Percentiles rank a stretch among this genome's conserved stretches.
Evolutionary conservation across 1,284 basidiomycete species (phyloP).

Genomic region (Ceratobasidium sp.): DNA sequence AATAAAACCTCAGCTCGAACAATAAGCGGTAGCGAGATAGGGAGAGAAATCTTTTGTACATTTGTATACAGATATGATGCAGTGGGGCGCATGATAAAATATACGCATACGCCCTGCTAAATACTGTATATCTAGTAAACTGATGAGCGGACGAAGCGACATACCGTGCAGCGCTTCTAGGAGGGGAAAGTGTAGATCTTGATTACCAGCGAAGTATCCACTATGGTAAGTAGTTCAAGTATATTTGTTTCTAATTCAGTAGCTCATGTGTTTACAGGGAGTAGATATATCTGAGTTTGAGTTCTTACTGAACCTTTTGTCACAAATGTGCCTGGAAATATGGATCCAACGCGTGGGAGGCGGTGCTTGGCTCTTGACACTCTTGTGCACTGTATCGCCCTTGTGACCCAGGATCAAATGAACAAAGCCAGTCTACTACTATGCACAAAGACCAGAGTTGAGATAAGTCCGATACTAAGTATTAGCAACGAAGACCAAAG

Average conservation of each 20-base stretch:
- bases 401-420: background rate
- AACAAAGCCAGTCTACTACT: background rate
- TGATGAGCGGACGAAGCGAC: background rate
- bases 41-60: no score
- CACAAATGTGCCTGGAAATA: background rate
- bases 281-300: background rate
- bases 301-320: background rate
- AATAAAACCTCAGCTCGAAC: no score
- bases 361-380: background rate
- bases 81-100: no score
- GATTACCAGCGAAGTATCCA: background rate
- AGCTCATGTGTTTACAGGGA: background rate
- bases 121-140: slow-evolving; percentile 66
- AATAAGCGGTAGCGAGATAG: no score
- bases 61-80: no score
- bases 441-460: background rate
- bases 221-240: slow-evolving; percentile 1
- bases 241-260: no score
- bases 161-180: background rate
- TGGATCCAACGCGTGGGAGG: background rate
- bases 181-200: background rate
- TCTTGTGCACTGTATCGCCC: background rate
- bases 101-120: no score
- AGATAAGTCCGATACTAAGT: background rate
- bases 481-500: background rate